Evolutionary conservation across 2,329 filamentous ascomycete genomes (phyloP), one percentile per base, ranked within the genome.

Genomic region (Cercospora brassicicola): DNA sequence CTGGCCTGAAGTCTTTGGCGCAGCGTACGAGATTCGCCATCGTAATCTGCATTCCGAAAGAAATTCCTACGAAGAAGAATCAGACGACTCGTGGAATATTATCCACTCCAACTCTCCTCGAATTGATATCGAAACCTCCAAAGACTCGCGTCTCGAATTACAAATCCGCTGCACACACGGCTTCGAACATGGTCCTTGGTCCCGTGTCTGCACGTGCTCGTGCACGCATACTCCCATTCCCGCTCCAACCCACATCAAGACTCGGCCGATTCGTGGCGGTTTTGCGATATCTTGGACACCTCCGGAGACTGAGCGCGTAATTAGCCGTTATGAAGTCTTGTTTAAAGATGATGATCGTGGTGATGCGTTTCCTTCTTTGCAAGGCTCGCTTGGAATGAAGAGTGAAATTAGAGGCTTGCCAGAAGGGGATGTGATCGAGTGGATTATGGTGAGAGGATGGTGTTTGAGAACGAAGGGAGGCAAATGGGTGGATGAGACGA

Each of bases 1-100:
- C 10, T 73, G 69, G 69, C 36, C 62, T 11, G 64, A 64, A n/a
- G 70, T 72, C 15, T 73, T 68, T 48, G 70, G 72, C 23, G 66
- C 66, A 6, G 65, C 62, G 10, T 72, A 71, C n/a, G 59, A 71
- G 39, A 62, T 68, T 13, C 64, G 70, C 11, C 56, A 62, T 23
- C 65, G 70, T 68, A 68, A 66, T 56, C 11, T 26, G n/a, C 10
- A 31, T 9, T 18, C 39, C 18, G 28, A 13, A 26, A 63, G 45
- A 9, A 13, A 15, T 8, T 23, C 18, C 11, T 23, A 61, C 15
- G 53, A 28, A 13, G 53, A n/a, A 28, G 23, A 57, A 5, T 5
- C n/a, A 11, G 13, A 31, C 30, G 59, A 26, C 13, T 30, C 59
- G 7, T 53, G 59, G 64, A 53, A 31, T 13, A 20, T 31, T 36